These are phyloP conservation scores for Stephanodiscus triporus DNA, from an alignment of 108 stramenopile species.

Conservation along the genomic window DNA sequence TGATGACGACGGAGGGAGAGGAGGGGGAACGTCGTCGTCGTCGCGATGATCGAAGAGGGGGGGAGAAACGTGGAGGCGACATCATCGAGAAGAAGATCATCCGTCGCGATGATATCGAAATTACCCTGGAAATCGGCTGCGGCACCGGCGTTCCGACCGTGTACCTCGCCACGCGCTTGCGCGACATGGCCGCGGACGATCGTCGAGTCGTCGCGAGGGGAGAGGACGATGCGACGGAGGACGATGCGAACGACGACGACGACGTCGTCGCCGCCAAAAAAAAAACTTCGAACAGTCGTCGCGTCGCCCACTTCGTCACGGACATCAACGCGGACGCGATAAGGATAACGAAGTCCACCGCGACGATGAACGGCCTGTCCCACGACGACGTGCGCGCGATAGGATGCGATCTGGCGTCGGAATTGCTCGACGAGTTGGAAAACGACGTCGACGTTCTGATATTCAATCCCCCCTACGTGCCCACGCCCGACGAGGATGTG, in stretches of 20 bases:
- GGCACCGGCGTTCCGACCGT: slow-evolving; percentile 79
- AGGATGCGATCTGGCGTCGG: slow-evolving; percentile 73
- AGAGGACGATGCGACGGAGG: slow-evolving; percentile 1
- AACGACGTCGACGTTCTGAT: slow-evolving; percentile 72
- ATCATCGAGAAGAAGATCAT: neutral
- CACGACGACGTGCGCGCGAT: slow-evolving; percentile 41
- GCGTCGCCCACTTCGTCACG: slow-evolving; percentile 51
- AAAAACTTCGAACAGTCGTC: neutral
- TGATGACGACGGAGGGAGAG: neutral
- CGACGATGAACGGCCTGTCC: slow-evolving; percentile 56
- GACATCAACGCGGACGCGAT: slow-evolving; percentile 85
- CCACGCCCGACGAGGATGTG: slow-evolving; percentile 88
- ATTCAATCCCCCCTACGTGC: slow-evolving; percentile 96
- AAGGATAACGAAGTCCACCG: slow-evolving; percentile 63
- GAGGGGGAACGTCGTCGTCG: slow-evolving; percentile 8
- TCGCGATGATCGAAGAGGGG: too few species aligned
- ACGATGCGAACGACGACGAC: neutral
- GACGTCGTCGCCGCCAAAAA: too few species aligned
- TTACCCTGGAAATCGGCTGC: slow-evolving; percentile 82
- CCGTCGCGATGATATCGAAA: slow-evolving; percentile 3
- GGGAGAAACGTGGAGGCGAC: too few species aligned
- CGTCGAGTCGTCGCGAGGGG: neutral
- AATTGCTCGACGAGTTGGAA: slow-evolving; percentile 45
- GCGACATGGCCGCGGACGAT: neutral
- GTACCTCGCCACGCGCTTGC: slow-evolving; percentile 59